These are phyloP conservation scores for Corynespora cassiicola DNA, from an alignment of 2,329 filamentous ascomycete genomes.

Conservation along the genomic window DNA sequence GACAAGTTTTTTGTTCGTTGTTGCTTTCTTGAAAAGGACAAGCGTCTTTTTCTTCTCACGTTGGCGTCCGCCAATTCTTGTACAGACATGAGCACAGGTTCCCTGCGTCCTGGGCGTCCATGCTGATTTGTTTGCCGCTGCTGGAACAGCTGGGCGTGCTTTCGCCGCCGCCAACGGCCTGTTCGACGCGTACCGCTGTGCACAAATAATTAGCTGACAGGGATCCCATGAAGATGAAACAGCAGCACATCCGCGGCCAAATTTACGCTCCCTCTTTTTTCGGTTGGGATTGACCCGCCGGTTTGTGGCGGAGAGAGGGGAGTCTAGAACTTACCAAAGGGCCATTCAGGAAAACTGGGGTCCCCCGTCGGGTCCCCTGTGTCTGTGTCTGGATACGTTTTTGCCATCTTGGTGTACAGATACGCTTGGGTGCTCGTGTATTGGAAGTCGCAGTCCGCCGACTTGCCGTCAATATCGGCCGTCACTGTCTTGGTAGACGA, in stretches of 20 bases:
- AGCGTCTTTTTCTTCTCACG: too few species aligned
- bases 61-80: constrained; percentile 45
- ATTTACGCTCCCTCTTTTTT: too few species aligned
- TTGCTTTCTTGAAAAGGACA: too few species aligned
- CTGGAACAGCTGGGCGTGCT: constrained; percentile 63
- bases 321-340: constrained; percentile 35
- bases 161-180: constrained; percentile 56
- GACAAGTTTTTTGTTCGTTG: too few species aligned
- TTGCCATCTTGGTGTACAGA: constrained; percentile 64
- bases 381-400: constrained; percentile 46
- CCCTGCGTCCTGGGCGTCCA: constrained; percentile 41
- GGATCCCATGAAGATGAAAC: not conserved
- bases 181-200: constrained; percentile 60
- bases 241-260: too few species aligned
- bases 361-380: constrained; percentile 36
- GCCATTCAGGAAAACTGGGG: constrained; percentile 41
- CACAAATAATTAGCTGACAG: constrained; percentile 14
- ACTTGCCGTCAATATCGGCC: constrained; percentile 52
- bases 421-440: constrained; percentile 62
- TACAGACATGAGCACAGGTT: constrained; percentile 56
- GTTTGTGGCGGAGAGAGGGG: not conserved
- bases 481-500: constrained; percentile 59
- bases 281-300: too few species aligned
- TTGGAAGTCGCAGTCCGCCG: constrained; percentile 64
- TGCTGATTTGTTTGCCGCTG: constrained; percentile 44